phyloP scores from a whole-genome alignment of 2,329 filamentous ascomycete species.

The Pseudogymnoascus sp. region DNA sequence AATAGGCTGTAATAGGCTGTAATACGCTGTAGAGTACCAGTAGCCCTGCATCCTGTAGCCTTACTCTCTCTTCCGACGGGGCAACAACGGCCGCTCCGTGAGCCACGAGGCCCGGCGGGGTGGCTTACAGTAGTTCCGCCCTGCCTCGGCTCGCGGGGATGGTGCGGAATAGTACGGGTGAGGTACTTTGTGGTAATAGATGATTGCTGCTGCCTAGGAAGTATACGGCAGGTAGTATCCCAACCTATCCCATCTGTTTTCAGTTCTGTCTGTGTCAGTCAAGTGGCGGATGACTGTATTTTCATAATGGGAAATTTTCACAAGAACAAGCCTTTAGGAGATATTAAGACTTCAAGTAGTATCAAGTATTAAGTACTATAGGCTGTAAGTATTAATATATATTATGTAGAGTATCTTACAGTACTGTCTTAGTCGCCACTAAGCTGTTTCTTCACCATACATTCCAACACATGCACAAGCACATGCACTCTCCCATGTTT shows the following conservation, averaged over 20 bases:
- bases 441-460: neutral
- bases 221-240: neutral
- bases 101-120: neutral
- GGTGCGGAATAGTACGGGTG: neutral
- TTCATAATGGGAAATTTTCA: neutral
- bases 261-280: neutral
- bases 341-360: neutral
- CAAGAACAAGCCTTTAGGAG: neutral
- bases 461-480: neutral
- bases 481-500: neutral
- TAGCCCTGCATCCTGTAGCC: neutral
- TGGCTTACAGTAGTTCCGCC: conserved; percentile 1
- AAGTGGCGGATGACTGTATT: neutral
- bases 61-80: neutral
- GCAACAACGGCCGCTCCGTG: neutral
- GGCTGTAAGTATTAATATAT: neutral
- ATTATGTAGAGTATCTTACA: neutral
- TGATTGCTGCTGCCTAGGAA: neutral
- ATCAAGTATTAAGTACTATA: too few relatives aligned
- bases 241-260: neutral
- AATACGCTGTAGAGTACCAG: neutral
- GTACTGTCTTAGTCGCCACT: neutral
- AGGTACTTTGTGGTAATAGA: neutral
- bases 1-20: too few relatives aligned
- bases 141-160: neutral